Base-by-base conservation (phyloP, 2,329 filamentous ascomycete genomes). In the Scopulariopsis brevicaulis region DNA sequence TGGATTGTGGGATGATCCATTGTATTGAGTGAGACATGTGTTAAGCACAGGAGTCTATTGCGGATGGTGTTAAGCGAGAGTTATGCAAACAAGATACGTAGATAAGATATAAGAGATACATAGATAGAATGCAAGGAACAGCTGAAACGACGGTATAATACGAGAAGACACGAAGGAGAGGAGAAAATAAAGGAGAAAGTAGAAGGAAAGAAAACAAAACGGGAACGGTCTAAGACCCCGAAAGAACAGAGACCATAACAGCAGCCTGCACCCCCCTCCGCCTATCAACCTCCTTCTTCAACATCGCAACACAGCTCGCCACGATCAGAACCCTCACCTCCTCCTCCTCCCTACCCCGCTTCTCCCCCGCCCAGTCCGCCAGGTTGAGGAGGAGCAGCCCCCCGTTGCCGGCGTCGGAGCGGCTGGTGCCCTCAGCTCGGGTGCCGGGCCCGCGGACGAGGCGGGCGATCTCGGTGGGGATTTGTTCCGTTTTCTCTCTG, bases 241-340 rank as follows among this genome's bases (percentile, higher is more conserved):
- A 53, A 14, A 60, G 68, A 53, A 58, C 69, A 12, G 62, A 69
- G 43, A 64, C 70, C 57, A 82, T 73, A 3, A 74, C 68, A 59
- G 75, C 73, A 52, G 75, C 68, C 71, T 85, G 80, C 55, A 78
- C 68, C 60, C 73, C 65, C 59, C 80, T 72, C 62, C 80, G 71
- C 50, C 83, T 71, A 66, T 86, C 83, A 55, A 84, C 71, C 73
- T 86, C 84, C 68, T 79, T 82, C 76, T 86, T 86, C 63, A 86
- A 66, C 82, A 87, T 84, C 18, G 77, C 68, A 58, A 86, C 63
- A 59, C 77, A 82, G 18, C 79, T 84, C 51, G 77, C 75, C 20
- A 85, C 73, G 11, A 79, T 72, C 22, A 85, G 61, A n/a, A 74
- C 70, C 63, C 55, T 55, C 54, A 59, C 50, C 43, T 60, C 59